These are phyloP conservation scores for Leptographium wingfieldii DNA, from an alignment of 2,329 filamentous ascomycete genomes.

Conservation along the genomic window DNA sequence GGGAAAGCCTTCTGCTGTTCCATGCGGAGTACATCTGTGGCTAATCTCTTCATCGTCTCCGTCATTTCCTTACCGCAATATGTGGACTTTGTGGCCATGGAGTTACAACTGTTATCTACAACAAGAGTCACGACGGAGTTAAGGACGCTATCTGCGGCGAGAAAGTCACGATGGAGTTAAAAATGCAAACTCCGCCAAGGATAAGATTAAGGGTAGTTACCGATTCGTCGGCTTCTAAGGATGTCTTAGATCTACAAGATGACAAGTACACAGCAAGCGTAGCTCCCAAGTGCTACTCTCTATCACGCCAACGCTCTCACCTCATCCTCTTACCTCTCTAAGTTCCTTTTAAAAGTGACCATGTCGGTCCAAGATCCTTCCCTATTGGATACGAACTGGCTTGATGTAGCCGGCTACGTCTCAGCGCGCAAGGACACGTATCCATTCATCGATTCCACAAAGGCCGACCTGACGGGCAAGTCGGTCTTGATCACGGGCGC, in stretches of 20 bases:
- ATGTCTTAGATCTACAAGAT: neutral
- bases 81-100: no score
- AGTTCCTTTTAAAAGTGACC: neutral
- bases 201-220: no score
- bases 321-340: neutral
- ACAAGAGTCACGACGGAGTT: neutral
- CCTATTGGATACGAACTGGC: neutral
- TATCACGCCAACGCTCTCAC: neutral
- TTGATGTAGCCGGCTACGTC: neutral
- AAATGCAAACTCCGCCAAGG: neutral
- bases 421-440: conserved; percentile 11
- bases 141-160: neutral
- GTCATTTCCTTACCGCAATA: no score
- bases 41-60: no score
- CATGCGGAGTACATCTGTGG: no score
- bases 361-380: neutral
- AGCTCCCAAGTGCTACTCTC: neutral
- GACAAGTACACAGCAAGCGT: neutral
- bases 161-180: neutral
- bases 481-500: conserved; percentile 10
- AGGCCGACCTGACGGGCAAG: conserved; percentile 7
- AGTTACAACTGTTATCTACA: no score
- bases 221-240: no score
- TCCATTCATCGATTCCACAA: conserved; percentile 5
- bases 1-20: no score